Evolutionary conservation across 805 yeast species (phyloP), one percentile per base, ranked within the genome.

Genomic region (Zygosaccharomyces gambellarensis): DNA sequence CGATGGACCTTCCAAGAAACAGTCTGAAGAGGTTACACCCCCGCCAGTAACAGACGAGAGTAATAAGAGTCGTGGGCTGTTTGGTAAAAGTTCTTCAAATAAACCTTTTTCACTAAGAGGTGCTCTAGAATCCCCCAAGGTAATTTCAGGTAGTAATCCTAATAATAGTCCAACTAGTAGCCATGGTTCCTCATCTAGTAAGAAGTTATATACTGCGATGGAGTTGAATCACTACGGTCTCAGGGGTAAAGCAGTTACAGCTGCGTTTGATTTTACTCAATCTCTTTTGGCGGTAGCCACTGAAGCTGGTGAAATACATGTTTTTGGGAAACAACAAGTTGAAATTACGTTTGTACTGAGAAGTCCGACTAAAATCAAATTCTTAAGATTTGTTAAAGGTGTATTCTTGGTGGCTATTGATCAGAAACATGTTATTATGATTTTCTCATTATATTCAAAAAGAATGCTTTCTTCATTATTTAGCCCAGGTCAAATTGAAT

Each of bases 261-360:
- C 82, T 36, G 95, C 94, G 0, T 87, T 76, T 67, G 98, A 94
- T 64, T 95, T 95, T 3, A 82, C 87, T 1, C 99, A 94, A 66
- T 81, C 94, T 47, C 73, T 94, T 25, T 67, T 90, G 58, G 97
- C 97, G 0, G 71, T 89, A 0, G 84, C 90, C 2, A 89, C 96
- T 0, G 81, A 76, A 32, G 62, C 70, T 6, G 87, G 90, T 36
- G 80, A 80, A 40, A 74, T 94, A 12, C 83, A 87, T 55, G 84
- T 94, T 4, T 84, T 82, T 62, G 99, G 98, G 1, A 92, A 86
- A 60, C 81, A 83, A 38, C 81, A 85, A 47, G 96, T 90, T 8
- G 85, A 85, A 53, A 85, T 80, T 11, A 79, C 78, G 8, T 74
- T 90, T 56, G 77, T 77, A 40, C 61, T 83, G 45, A 74, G 77